Conservation (phyloP, 2,329 filamentous ascomycete species). For the Clathrospora elynae region DNA sequence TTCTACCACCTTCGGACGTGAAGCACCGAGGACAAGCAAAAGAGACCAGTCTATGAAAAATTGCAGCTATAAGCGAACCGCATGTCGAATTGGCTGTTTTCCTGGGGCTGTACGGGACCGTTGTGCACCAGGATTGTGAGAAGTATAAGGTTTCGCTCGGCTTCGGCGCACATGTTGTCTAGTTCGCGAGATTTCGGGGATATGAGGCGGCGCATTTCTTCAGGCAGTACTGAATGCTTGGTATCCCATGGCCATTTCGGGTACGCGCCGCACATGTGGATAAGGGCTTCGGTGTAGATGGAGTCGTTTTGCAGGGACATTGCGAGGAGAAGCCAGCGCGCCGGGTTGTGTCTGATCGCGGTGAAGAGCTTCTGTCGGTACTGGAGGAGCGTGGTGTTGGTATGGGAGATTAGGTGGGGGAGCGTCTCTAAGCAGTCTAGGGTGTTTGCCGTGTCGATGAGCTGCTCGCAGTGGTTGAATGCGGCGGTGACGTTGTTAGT, state of each 20-base stretch:
- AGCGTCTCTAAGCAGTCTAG: conserved; percentile 27
- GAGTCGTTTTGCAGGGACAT: conserved; percentile 30
- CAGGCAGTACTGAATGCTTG: conserved; percentile 8
- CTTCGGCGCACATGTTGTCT: conserved; percentile 9
- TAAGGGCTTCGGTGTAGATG: conserved; percentile 47
- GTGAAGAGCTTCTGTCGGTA: conserved; percentile 33
- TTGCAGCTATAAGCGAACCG: no score
- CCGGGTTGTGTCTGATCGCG: conserved; percentile 40
- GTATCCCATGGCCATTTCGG: conserved; percentile 32
- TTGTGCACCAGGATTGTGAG: conserved; percentile 19
- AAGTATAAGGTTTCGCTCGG: conserved; percentile 35
- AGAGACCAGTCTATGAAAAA: background rate
- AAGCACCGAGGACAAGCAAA: background rate
- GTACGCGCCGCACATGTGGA: conserved; percentile 43
- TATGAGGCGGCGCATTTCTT: conserved; percentile 20
- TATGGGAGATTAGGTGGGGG: conserved; percentile 26
- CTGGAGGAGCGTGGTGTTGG: conserved; percentile 29
- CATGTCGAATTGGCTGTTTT: conserved; percentile 17
- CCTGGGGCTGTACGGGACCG: conserved; percentile 2
- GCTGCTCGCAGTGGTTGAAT: conserved; percentile 32
- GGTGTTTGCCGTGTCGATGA: conserved; percentile 32
- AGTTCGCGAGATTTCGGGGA: conserved; percentile 22
- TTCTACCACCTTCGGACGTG: background rate
- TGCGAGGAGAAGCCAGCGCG: conserved; percentile 41
- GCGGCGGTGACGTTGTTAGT: conserved; percentile 20